phyloP scores from a whole-genome alignment of 768 basidiomycete genomes.

The Tylopilus balloui region DNA sequence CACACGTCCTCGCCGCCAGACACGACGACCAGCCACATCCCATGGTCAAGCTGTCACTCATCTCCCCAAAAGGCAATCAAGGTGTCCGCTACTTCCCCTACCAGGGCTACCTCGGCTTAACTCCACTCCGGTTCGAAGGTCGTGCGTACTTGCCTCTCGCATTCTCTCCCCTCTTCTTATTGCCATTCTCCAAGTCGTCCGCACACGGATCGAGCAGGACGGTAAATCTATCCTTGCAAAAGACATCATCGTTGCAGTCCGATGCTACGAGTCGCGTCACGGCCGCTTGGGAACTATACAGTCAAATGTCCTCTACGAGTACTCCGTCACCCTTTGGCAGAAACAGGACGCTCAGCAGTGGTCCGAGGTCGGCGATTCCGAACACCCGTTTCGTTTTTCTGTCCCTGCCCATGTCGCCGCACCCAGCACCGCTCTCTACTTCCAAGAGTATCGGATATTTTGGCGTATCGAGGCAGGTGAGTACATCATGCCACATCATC shows the following conservation, averaged over 20 bases:
- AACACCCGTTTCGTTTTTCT: conserved; percentile 67
- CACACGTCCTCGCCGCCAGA: conserved; percentile 11
- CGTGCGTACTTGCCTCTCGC: conserved; percentile 37
- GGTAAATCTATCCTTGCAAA: conserved; percentile 61
- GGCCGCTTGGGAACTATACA: conserved; percentile 53
- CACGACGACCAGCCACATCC: conserved; percentile 12
- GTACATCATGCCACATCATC: conserved; percentile 25
- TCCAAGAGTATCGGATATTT: conserved; percentile 72
- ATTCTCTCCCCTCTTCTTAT: background rate
- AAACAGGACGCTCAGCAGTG: conserved; percentile 55
- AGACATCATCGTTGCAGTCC: conserved; percentile 66
- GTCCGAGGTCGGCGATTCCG: conserved; percentile 58
- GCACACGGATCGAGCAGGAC: conserved; percentile 68
- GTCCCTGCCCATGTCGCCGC: conserved; percentile 60
- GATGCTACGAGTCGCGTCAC: conserved; percentile 78
- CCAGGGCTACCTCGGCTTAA: conserved; percentile 76
- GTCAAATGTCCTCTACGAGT: conserved; percentile 66
- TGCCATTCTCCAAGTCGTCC: conserved; percentile 48
- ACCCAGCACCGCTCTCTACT: conserved; percentile 60
- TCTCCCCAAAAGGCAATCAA: conserved; percentile 67
- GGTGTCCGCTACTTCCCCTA: conserved; percentile 69
- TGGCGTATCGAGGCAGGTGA: conserved; percentile 83
- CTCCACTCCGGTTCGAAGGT: conserved; percentile 75
- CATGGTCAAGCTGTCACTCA: conserved; percentile 69
- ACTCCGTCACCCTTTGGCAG: conserved; percentile 63